Base-by-base conservation (phyloP, 2,329 filamentous ascomycete genomes). In the Trichoderma sp. region DNA sequence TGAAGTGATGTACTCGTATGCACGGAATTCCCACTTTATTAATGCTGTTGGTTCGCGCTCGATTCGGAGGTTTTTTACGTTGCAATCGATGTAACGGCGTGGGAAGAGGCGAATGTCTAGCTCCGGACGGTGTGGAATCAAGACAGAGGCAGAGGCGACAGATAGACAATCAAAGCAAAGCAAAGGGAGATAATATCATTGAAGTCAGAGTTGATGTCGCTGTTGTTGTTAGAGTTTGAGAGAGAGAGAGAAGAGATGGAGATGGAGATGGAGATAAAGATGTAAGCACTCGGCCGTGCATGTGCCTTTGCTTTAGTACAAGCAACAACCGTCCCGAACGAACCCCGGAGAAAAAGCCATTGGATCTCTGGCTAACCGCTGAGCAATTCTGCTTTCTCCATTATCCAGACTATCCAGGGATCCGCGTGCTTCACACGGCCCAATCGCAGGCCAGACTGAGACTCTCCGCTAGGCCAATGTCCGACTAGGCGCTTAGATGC, bases 401-500 rank as follows among this genome's bases (percentile, higher is more conserved):
- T 53, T 21, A 21, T 53, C n/a, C 45, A 53, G n/a, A 21, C 45
- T 12, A 45, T 35, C 63, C 63, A 65, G 35, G 63, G n/a, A 24
- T 31, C n/a, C 18, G 62, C 33, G 31, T 65, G 33, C 35, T 41
- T 29, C 38, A 29, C 11, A 67, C 64, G 67, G 33, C 21, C 53
- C 67, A 71, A 71, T 71, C 53, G 67, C 67, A 27, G 66, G n/a
- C 62, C 21, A 16, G 62, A 64, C 27, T 14, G 16, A 64, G 67
- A 71, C 27, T 71, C 33, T 41, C 53, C 67, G 67, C 67, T 71
- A 71, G 35, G 67, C 33, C 67, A 41, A 62, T 71, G 67, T 71
- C 67, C 38, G 67, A 31, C 31, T 65, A 53, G 69, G 69, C 69
- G 69, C 69, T 72, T 72, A 72, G 45, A 53, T 72, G 60, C 59